Evolutionary conservation across 116 monocot species (phyloP), one percentile per base, ranked within the genome.

Genomic region (Posidonia oceanica): DNA sequence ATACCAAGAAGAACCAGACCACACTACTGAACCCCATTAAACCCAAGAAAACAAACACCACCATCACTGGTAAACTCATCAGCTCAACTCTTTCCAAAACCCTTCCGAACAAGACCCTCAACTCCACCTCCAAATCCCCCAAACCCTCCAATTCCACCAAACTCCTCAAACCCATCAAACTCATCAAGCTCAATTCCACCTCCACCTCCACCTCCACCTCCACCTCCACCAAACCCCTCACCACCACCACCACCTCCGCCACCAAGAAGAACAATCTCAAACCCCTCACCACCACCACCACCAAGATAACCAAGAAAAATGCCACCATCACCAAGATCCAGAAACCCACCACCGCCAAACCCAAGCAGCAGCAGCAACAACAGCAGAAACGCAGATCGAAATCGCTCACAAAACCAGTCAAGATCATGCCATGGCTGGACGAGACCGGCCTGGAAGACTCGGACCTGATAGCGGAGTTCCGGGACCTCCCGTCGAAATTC

Each of bases 391-490:
- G 39, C 52, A 68, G 17, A 17, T 8, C 22, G 11, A 59, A 58
- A 5, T n/a, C 11, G 16, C 59, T 18, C 2, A 18, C 36, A 18
- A 58, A 64, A 14, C 14, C 73, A 16, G 67, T 38, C 14, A 75
- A 54, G 11, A 70, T 23, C 61, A 3, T 71, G 57, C 61, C 80
- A 44, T 78, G 79, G 71, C 63, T 75, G 3, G 77, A 77, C 39
- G 23, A 51, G 3, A 62, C 21, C 14, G 75, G 74, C 39, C 14
- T 64, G 36, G 75, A 72, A 12, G 76, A 75, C 37, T 71, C 59
- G 53, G 71, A 89, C 51, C 68, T 89, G 17, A 75, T 94, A 60
- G 36, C 84, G 38, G 94, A 94, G 72, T 87, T 94, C 77, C 83
- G 85, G 17, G 89, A 78, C 62, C 79, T 94, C n/a, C 86, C 91